These are phyloP conservation scores for Dactylellina sp. DNA, from an alignment of 2,329 filamentous ascomycete species.

Conservation along the genomic window DNA sequence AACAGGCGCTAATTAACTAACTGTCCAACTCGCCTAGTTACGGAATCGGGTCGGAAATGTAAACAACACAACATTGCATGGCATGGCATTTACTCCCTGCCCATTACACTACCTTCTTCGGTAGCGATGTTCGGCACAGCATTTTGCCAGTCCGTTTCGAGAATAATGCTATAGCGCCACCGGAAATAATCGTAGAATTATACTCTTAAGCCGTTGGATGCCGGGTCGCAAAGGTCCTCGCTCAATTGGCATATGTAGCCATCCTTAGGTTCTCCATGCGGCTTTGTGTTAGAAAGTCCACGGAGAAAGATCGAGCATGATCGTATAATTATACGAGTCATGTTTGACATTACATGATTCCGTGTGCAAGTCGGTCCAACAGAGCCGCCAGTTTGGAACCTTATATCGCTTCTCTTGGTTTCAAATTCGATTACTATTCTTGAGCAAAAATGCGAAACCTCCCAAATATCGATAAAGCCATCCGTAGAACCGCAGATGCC, in stretches of 20 bases:
- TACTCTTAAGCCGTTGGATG: neutral
- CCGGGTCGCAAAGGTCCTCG: neutral
- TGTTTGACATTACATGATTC: constrained; percentile 16
- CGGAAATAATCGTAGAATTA: neutral
- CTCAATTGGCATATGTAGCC: neutral
- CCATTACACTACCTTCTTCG: constrained; percentile 4
- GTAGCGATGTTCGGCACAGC: neutral
- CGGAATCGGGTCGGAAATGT: neutral
- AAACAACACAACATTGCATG: constrained; percentile 3
- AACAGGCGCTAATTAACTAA: too few relatives aligned
- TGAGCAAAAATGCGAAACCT: too few relatives aligned
- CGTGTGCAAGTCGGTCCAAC: neutral
- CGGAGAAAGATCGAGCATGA: neutral
- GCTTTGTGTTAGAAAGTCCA: too few relatives aligned
- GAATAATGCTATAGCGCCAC: neutral
- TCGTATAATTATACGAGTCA: neutral
- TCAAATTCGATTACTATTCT: neutral
- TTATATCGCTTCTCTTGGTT: neutral
- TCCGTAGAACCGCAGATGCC: neutral
- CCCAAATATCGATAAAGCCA: too few relatives aligned
- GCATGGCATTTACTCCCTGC: neutral
- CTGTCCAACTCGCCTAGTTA: too few relatives aligned
- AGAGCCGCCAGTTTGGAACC: neutral
- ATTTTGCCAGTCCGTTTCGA: neutral
- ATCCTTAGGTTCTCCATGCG: too few relatives aligned